These are phyloP conservation scores for Colletotrichum lupini DNA, from an alignment of 2,329 filamentous ascomycete genomes.

Conservation along the genomic window DNA sequence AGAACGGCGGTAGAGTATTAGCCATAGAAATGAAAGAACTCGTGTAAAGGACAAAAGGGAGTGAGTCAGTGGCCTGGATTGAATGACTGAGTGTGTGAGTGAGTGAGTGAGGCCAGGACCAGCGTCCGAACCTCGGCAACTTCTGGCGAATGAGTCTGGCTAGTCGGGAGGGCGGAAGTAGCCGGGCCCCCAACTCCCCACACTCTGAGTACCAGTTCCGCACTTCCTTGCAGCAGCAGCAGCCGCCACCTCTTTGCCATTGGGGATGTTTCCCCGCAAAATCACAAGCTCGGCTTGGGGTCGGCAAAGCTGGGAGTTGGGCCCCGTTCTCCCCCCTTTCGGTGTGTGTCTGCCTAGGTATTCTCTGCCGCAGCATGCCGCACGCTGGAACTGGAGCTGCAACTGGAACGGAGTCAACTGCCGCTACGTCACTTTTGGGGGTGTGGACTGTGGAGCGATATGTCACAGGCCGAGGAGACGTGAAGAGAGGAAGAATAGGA, in stretches of 20 bases:
- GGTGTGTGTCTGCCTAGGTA: too few species aligned
- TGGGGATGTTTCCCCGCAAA: constrained; percentile 56
- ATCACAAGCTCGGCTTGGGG: constrained; percentile 67
- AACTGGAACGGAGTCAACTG: not conserved
- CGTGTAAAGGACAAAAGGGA: not conserved
- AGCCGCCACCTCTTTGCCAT: too few species aligned
- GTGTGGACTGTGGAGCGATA: not conserved
- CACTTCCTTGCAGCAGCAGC: not conserved
- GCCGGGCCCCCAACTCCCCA: constrained; percentile 5
- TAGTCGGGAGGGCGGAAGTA: constrained; percentile 29
- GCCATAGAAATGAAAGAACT: too few species aligned
- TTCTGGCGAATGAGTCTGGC: constrained; percentile 25
- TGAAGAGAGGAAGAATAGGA: not conserved
- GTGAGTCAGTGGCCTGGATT: not conserved
- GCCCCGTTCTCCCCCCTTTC: not conserved
- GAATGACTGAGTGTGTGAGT: not conserved
- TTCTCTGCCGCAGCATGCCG: constrained; percentile 12
- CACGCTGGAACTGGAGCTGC: not conserved
- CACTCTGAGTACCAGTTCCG: not conserved
- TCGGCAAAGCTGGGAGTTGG: constrained; percentile 53
- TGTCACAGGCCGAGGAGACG: constrained; percentile 31
- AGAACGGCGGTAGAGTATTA: not conserved
- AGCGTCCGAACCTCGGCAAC: constrained; percentile 34
- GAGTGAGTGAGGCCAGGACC: constrained; percentile 8
- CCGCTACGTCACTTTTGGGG: constrained; percentile 4